These are phyloP conservation scores for Penicillium concentricum DNA, from an alignment of 2,329 filamentous ascomycete genomes.

Conservation along the genomic window DNA sequence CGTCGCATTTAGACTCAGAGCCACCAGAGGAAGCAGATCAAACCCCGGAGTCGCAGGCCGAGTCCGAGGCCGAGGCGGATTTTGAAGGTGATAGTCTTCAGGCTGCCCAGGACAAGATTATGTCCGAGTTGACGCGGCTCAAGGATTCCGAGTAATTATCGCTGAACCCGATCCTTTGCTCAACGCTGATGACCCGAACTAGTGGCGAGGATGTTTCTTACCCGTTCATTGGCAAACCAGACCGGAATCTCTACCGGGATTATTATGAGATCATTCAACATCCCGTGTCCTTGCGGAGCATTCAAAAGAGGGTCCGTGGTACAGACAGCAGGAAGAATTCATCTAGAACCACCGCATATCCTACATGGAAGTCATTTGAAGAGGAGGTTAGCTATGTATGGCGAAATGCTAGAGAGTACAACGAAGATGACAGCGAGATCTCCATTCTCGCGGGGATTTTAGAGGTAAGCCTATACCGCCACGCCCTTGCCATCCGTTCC, in stretches of 20 bases:
- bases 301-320: constrained; percentile 75
- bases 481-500: not conserved
- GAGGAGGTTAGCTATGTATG: constrained; percentile 78
- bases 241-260: constrained; percentile 68
- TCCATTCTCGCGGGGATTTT: constrained; percentile 74
- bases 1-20: constrained; percentile 23
- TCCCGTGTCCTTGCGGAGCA: constrained; percentile 72
- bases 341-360: constrained; percentile 65
- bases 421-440: constrained; percentile 87
- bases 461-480: constrained; percentile 56
- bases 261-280: constrained; percentile 84
- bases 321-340: constrained; percentile 66
- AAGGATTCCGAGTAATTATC: constrained; percentile 42
- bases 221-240: constrained; percentile 75
- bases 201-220: constrained; percentile 67
- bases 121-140: constrained; percentile 60
- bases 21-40: constrained; percentile 25
- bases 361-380: constrained; percentile 78
- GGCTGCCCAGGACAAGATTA: constrained; percentile 80
- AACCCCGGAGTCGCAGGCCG: constrained; percentile 31
- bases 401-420: constrained; percentile 85
- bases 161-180: constrained; percentile 5
- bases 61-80: constrained; percentile 50
- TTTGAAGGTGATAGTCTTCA: constrained; percentile 77
- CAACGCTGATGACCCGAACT: constrained; percentile 17